Percentiles rank a stretch among this genome's conserved stretches.
Conservation (phyloP, 768 basidiomycete species). For the Suillus subaureus region DNA sequence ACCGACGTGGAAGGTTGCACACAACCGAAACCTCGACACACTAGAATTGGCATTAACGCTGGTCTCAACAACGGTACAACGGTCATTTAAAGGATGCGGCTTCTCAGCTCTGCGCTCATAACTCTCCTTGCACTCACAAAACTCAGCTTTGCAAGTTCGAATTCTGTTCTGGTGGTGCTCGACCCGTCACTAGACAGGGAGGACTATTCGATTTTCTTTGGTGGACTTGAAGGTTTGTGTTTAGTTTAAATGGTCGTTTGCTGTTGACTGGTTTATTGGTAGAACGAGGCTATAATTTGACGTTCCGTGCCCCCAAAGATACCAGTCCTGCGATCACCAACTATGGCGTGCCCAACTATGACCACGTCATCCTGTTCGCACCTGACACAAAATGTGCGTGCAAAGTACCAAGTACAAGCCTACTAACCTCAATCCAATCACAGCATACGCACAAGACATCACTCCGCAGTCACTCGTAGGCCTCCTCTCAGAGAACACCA, state of each 20-base stretch:
- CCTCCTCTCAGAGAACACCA: conserved; percentile 70
- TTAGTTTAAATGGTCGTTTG: background rate
- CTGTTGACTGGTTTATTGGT: conserved; percentile 1
- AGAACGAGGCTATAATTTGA: conserved; percentile 86
- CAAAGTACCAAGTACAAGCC: background rate
- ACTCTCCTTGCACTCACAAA: conserved; percentile 32
- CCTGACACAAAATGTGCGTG: conserved; percentile 79
- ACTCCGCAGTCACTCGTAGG: conserved; percentile 79
- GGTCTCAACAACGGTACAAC: background rate
- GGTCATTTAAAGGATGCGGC: conserved; percentile 25
- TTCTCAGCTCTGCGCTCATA: conserved; percentile 27
- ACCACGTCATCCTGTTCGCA: conserved; percentile 86
- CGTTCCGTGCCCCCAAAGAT: conserved; percentile 84
- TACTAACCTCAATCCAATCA: conserved; percentile 2
- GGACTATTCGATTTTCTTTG: conserved; percentile 83
- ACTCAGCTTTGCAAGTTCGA: conserved; percentile 59
- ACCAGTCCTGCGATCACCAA: conserved; percentile 64
- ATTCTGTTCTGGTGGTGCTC: conserved; percentile 82
- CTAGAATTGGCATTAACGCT: background rate
- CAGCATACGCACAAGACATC: conserved; percentile 74
- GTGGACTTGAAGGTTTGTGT: conserved; percentile 67
- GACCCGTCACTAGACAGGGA: conserved; percentile 67
- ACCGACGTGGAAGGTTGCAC: conserved; percentile 24
- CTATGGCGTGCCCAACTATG: conserved; percentile 74
- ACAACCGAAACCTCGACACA: background rate